Evolutionary conservation across 805 yeast species (phyloP), one percentile per base, ranked within the genome.

Genomic region (Teunomyces barrocoloradensis): DNA sequence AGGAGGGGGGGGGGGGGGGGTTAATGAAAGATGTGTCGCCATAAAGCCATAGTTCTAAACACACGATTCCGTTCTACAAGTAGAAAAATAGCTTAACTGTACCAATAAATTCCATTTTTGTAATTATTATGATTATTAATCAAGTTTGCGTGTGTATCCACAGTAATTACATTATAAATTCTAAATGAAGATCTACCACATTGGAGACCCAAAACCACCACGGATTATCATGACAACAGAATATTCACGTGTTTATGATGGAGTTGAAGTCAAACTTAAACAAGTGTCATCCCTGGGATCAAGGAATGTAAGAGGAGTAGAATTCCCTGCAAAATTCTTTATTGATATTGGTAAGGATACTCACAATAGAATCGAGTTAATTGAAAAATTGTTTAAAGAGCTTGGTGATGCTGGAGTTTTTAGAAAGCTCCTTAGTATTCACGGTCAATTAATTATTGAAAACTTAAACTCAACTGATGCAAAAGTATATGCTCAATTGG

Each of bases 401-500:
- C 40, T 43, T 25, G 50, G 47, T 6, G 21, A 38, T 9, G 15
- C 36, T 15, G 45, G 46, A 3, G 38, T 27, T n/a, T 47, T 47
- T 29, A 33, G 42, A 23, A 18, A 30, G 10, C 42, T 47, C 18
- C 47, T 47, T 7, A 37, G 33, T 10, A 28, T 15, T 6, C 50
- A 47, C 13, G 50, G 50, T 6, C 50, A 47, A 18, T 17, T 47
- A 6, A 30, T 47, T n/a, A 39, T 47, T 25, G 42, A 47, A n/a
- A 36, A 30, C 28, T 41, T 47, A 33, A 41, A 37, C 11, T 41
- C 45, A 4, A 47, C 47, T 3, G 47, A 47, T 36, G 39, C 44
- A 5, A 42, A 13, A 4, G 43, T 47, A 12, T 47, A 47, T 36
- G 34, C 50, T 3, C 25, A 40, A 15, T 27, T 47, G 15, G 47